Conservation (phyloP, 306 rosid genomes). For the Comarum palustre region DNA sequence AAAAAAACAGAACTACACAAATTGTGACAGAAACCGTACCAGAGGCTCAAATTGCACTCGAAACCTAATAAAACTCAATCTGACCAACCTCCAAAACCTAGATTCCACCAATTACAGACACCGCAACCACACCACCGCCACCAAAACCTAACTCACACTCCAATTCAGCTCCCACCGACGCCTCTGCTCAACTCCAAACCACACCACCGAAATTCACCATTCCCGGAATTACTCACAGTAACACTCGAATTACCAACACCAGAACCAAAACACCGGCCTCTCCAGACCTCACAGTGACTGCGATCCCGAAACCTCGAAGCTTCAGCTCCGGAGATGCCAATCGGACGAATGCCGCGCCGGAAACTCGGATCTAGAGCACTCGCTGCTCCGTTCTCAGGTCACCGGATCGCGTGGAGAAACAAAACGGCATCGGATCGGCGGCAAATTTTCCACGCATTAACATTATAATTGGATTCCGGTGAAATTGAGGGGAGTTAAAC, state of each 20-base stretch:
- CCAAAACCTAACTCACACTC: slow-evolving; percentile 28
- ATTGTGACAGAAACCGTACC: slow-evolving; percentile 32
- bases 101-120: slow-evolving; percentile 28
- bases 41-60: slow-evolving; percentile 21
- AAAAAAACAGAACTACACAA: slow-evolving; percentile 24
- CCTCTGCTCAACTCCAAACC: slow-evolving; percentile 28
- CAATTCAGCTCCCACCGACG: slow-evolving; percentile 23
- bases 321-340: slow-evolving; percentile 28
- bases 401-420: slow-evolving; percentile 41
- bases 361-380: slow-evolving; percentile 66
- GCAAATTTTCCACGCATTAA: slow-evolving; percentile 24
- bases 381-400: slow-evolving; percentile 30
- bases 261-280: neutral
- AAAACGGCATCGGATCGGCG: slow-evolving; percentile 40
- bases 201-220: slow-evolving; percentile 14
- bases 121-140: slow-evolving; percentile 19
- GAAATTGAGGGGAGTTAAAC: slow-evolving; percentile 24
- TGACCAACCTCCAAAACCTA: slow-evolving; percentile 44
- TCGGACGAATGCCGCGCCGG: slow-evolving; percentile 35
- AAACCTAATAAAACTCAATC: slow-evolving; percentile 29
- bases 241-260: slow-evolving; percentile 32
- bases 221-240: slow-evolving; percentile 16
- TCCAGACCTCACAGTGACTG: slow-evolving; percentile 23
- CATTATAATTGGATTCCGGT: neutral
- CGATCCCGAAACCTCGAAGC: slow-evolving; percentile 38